phyloP scores from a whole-genome alignment of 164 flowering plant genomes.

The Vitis rotundifolia region DNA sequence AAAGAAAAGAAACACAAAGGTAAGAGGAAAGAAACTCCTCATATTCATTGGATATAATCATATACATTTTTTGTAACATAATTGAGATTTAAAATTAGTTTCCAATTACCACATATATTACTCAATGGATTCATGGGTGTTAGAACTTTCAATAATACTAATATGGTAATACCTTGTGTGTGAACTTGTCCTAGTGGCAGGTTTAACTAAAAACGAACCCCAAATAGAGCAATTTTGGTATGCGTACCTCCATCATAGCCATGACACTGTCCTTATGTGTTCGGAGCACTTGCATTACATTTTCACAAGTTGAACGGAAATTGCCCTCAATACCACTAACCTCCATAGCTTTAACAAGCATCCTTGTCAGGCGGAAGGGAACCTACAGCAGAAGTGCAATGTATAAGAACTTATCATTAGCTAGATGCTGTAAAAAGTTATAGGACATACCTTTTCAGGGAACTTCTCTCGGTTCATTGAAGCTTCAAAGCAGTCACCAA shows the following conservation, averaged over 20 bases:
- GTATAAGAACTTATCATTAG: neutral
- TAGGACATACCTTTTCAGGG: conserved; percentile 77
- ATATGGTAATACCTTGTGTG: too few relatives aligned
- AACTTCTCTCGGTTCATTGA: conserved; percentile 98
- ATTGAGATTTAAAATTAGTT: too few relatives aligned
- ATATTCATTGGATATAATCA: too few relatives aligned
- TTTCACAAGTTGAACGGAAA: conserved; percentile 96
- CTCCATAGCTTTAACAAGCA: conserved; percentile 99
- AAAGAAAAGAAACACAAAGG: neutral
- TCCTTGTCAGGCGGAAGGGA: conserved; percentile 98
- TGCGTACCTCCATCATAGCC: conserved; percentile 99
- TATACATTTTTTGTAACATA: too few relatives aligned
- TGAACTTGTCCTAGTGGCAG: neutral
- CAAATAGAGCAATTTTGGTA: neutral
- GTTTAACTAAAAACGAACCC: neutral
- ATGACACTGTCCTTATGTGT: conserved; percentile 91
- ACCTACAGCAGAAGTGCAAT: conserved; percentile 47
- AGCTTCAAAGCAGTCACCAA: conserved; percentile 99
- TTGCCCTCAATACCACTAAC: conserved; percentile 98
- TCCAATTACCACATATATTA: neutral
- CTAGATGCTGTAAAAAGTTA: neutral
- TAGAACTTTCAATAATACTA: neutral
- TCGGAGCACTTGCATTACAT: conserved; percentile 97
- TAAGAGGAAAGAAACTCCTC: too few relatives aligned
- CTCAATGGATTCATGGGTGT: neutral